Conservation (phyloP, 306 rosid species). For the Acacia acuminata region DNA sequence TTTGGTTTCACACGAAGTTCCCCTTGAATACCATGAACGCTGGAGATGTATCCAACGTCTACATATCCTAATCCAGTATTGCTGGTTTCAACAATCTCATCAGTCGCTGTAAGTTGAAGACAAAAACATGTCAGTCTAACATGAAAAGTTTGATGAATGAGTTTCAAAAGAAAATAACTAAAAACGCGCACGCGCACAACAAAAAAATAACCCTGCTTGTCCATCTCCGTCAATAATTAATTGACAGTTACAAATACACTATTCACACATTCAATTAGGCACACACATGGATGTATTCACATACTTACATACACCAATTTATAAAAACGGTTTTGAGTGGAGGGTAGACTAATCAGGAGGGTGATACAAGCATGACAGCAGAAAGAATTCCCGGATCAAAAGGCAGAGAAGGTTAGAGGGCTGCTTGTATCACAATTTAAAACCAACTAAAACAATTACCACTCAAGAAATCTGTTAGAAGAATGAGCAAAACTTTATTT, state of each 20-base stretch:
- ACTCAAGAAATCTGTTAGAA: background rate
- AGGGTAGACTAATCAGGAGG: background rate
- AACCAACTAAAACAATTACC: background rate
- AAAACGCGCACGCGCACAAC: background rate
- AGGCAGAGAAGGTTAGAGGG: background rate
- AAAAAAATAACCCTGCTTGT: background rate
- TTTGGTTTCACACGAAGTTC: conserved; percentile 70
- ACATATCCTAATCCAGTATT: conserved; percentile 43
- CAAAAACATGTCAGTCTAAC: no score
- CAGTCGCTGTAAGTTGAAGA: conserved; percentile 37
- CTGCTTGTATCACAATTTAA: background rate
- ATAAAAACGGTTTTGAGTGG: background rate
- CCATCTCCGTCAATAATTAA: background rate
- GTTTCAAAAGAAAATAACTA: background rate
- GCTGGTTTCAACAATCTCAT: conserved; percentile 48
- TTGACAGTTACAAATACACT: background rate
- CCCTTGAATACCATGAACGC: conserved; percentile 83
- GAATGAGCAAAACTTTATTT: background rate
- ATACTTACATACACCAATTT: background rate
- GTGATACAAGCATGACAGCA: background rate
- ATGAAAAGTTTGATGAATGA: no score
- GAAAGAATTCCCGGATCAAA: background rate
- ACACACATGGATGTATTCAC: background rate
- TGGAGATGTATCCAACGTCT: conserved; percentile 72
- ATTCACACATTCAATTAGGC: no score